Conservation (phyloP, 345 rosid species). For the Leavenworthia alabamica region DNA sequence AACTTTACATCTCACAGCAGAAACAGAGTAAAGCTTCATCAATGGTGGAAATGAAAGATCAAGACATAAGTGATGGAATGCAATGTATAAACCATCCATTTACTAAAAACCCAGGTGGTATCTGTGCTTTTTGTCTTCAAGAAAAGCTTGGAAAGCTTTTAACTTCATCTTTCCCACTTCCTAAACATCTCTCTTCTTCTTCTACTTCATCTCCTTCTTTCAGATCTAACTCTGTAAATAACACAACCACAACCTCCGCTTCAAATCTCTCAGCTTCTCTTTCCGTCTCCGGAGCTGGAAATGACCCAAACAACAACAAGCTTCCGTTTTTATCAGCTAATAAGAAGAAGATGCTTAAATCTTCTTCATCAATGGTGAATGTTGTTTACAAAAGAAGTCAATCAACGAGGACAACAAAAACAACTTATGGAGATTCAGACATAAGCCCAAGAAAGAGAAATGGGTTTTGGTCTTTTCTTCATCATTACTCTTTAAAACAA, state of each 20-base stretch:
- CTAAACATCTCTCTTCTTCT: constrained; percentile 45
- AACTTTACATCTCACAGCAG: too few relatives aligned
- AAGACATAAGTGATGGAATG: constrained; percentile 77
- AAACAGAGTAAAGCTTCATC: too few relatives aligned
- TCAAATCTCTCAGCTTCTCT: constrained; percentile 27
- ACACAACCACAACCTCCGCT: constrained; percentile 4
- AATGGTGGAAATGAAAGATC: constrained; percentile 44
- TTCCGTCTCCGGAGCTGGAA: constrained; percentile 34
- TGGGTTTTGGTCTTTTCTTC: constrained; percentile 86
- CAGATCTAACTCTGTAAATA: constrained; percentile 58
- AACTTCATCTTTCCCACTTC: constrained; percentile 74
- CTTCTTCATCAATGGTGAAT: constrained; percentile 33
- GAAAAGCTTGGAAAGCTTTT: constrained; percentile 96
- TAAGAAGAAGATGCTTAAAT: constrained; percentile 49
- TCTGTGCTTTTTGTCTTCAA: constrained; percentile 97
- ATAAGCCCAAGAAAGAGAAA: constrained; percentile 56
- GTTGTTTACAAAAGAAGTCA: constrained; percentile 75
- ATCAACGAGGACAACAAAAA: constrained; percentile 45
- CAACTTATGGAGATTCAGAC: constrained; percentile 31
- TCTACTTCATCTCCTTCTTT: constrained; percentile 54
- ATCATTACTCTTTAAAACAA: constrained; percentile 50
- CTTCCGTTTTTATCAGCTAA: constrained; percentile 64
- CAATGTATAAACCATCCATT: constrained; percentile 71
- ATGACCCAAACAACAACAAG: constrained; percentile 29
- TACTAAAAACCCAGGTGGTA: constrained; percentile 83